Base-by-base conservation (phyloP, 2,329 filamentous ascomycete species). In the Diatrype stigma region DNA sequence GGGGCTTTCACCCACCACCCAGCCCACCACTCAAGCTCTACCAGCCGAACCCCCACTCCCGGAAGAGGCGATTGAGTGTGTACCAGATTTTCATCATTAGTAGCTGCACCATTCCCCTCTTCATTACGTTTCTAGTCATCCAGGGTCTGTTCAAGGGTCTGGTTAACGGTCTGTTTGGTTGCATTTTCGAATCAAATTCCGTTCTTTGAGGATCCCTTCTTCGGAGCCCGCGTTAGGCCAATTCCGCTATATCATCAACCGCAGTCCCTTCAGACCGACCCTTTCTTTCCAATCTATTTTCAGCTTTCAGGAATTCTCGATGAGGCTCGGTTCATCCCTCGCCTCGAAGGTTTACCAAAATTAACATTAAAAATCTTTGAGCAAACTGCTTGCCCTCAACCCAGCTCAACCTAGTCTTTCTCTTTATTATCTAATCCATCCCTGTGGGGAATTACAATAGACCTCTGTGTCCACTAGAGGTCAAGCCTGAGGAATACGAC, bases 171-270 rank as follows among this genome's bases (percentile, higher is more conserved):
- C n/a, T 38, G 8, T 42, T 17, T 22, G 12, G 6, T 16, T 16
- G 12, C 16, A 6, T 28, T 17, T 28, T 26, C 40, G 6, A 16
- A 16, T 44, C 19, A 30, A 26, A 12, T 48, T 48, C 7, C n/a
- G 3, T 30, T 5, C 46, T 5, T n/a, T 2, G 46, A 17, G 28
- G 34, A 47, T 19, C 51, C 51, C 44, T 49, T 49, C 22, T 32
- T 52, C 51, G 51, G 51, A 52, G 40, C 45, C 45, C 51, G 35
- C 21, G 17, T 21, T 42, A 46, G n/a, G 12, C 23, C 22, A 28
- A 21, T 44, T 26, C 8, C 3, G 32, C 16, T 32, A n/a, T 38
- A 30, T 14, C 38, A 34, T 28, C 47, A 26, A 42, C 17, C 14
- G 23, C 22, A n/a, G 26, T 40, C 47, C 38, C 47, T 21, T 44